These are phyloP conservation scores for Astragalus glycyphyllos DNA, from an alignment of 306 rosid genomes.

Conservation along the genomic window DNA sequence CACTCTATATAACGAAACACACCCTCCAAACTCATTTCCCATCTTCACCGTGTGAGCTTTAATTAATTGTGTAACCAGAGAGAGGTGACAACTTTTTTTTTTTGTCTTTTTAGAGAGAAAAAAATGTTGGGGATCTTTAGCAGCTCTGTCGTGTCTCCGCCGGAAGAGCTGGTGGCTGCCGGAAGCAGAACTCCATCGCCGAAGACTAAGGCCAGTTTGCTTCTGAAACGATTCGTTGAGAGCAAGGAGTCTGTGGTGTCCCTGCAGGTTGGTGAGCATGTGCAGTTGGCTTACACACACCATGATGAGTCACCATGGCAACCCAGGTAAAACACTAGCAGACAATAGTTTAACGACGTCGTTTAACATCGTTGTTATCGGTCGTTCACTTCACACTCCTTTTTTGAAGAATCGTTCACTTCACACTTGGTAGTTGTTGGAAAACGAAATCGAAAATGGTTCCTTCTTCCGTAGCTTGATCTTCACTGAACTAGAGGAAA, in stretches of 20 bases:
- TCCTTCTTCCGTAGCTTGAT: not conserved
- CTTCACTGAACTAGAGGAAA: not conserved
- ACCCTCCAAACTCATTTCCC: not conserved
- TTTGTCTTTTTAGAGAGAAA: not conserved
- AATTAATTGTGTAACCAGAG: not conserved
- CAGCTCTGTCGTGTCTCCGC: slow-evolving; percentile 78
- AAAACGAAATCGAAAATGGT: slow-evolving; percentile 2
- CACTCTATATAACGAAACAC: slow-evolving; percentile 49
- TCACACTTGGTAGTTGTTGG: not conserved
- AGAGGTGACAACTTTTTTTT: not conserved
- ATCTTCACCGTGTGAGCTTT: slow-evolving; percentile 24
- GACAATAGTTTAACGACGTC: slow-evolving; percentile 22
- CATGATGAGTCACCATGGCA: slow-evolving; percentile 67
- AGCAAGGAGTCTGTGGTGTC: slow-evolving; percentile 66
- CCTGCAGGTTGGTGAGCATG: slow-evolving; percentile 74
- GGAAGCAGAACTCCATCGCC: slow-evolving; percentile 96
- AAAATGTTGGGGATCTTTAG: slow-evolving; percentile 90
- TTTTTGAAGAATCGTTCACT: too few species aligned
- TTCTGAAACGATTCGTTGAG: slow-evolving; percentile 67
- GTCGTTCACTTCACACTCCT: too few species aligned
- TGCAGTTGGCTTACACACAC: slow-evolving; percentile 81
- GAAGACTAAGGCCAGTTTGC: slow-evolving; percentile 60
- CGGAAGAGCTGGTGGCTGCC: slow-evolving; percentile 95
- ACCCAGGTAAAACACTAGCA: slow-evolving; percentile 69
- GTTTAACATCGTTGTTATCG: not conserved